phyloP scores from a whole-genome alignment of 2,329 filamentous ascomycete genomes.

The Zasmidium citrigriseum region DNA sequence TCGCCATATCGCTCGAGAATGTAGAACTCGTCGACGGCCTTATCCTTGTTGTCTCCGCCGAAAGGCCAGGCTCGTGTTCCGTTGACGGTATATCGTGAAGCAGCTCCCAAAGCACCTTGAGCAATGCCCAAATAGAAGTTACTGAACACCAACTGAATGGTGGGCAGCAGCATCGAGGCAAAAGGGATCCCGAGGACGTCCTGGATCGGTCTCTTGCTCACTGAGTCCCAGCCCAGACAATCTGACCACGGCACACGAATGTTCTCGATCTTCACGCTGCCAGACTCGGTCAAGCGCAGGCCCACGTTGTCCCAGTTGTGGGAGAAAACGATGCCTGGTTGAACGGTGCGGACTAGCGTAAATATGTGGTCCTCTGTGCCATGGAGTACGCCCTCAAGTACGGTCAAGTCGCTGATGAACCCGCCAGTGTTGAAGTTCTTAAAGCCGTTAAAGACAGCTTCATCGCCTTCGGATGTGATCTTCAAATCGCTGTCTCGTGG shows the following conservation, averaged over 20 bases:
- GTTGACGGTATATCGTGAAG: slow-evolving; percentile 57
- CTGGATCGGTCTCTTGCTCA: slow-evolving; percentile 53
- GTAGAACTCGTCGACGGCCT: slow-evolving; percentile 64
- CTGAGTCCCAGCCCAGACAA: slow-evolving; percentile 61
- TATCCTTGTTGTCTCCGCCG: slow-evolving; percentile 62
- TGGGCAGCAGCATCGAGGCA: slow-evolving; percentile 60
- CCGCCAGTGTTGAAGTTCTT: slow-evolving; percentile 71
- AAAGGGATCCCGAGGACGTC: slow-evolving; percentile 56
- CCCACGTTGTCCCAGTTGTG: slow-evolving; percentile 68
- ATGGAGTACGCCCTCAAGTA: slow-evolving; percentile 64
- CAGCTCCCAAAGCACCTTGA: slow-evolving; percentile 58
- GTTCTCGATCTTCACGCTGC: slow-evolving; percentile 61
- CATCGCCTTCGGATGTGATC: slow-evolving; percentile 56
- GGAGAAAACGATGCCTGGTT: slow-evolving; percentile 58
- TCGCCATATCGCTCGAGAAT: slow-evolving; percentile 66
- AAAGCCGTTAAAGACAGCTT: slow-evolving; percentile 61
- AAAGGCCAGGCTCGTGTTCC: slow-evolving; percentile 65
- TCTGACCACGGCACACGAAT: slow-evolving; percentile 60
- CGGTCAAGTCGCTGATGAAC: slow-evolving; percentile 65
- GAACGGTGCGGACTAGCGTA: slow-evolving; percentile 59
- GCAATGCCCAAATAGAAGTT: slow-evolving; percentile 68
- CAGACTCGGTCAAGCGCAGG: slow-evolving; percentile 64
- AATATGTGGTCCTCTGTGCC: slow-evolving; percentile 64
- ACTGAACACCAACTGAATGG: slow-evolving; percentile 66
- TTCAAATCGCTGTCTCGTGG: slow-evolving; percentile 63